A percentile compares a stretch with the other conserved stretches of the same genome.
Conservation (phyloP, 2,329 filamentous ascomycete genomes). For the Pleomassaria siparia region DNA sequence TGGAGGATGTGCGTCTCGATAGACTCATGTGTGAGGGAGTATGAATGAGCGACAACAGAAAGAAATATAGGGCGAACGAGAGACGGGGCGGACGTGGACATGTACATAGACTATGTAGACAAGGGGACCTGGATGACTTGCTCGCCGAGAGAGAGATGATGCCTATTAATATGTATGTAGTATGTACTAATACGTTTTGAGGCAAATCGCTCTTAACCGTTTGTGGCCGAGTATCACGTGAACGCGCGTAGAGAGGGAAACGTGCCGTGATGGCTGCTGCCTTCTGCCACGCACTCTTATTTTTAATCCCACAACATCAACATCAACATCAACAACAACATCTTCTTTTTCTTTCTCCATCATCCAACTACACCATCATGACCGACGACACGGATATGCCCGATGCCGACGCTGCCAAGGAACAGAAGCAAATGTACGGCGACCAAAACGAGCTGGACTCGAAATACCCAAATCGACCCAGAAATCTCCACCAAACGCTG, state of each 20-base stretch:
- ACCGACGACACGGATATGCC: slow-evolving; percentile 37
- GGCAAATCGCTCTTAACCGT: too few relatives aligned
- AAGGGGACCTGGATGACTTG: neutral
- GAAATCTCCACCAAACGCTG: slow-evolving; percentile 76
- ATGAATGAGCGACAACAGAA: neutral
- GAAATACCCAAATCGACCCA: slow-evolving; percentile 74
- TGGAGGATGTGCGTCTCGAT: slow-evolving; percentile 1
- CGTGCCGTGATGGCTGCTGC: slow-evolving; percentile 4
- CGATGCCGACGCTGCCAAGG: slow-evolving; percentile 47
- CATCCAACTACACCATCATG: slow-evolving; percentile 27
- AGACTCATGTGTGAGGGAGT: slow-evolving; percentile 5
- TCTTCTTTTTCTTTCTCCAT: neutral
- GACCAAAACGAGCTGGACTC: slow-evolving; percentile 51
- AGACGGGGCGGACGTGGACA: slow-evolving; percentile 14
- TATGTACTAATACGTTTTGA: too few relatives aligned
- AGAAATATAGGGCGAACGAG: slow-evolving; percentile 12
- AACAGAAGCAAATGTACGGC: slow-evolving; percentile 54
- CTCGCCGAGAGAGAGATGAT: slow-evolving; percentile 5
- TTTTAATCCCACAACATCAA: neutral
- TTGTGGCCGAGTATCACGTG: slow-evolving; percentile 7
- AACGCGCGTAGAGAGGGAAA: neutral
- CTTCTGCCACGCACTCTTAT: slow-evolving; percentile 1
- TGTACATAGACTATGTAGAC: neutral
- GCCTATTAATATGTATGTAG: too few relatives aligned
- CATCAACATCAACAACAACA: neutral